Evolutionary conservation across 1,284 basidiomycete species (phyloP).

Genomic region (Trichosporon sp.): DNA sequence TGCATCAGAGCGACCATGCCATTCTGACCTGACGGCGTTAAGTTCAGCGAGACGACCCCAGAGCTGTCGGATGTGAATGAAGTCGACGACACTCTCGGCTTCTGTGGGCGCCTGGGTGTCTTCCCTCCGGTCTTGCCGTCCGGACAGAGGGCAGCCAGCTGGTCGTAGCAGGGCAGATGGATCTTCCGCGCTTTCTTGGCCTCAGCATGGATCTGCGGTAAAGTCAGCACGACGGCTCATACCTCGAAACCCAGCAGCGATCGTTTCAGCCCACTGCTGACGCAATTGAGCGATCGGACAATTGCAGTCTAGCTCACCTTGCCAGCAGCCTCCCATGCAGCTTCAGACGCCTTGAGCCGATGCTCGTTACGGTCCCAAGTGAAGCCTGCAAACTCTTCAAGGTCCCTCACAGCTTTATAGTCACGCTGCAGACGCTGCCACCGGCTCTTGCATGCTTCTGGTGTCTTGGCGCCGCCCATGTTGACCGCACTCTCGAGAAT

Average conservation of each 20-base stretch:
- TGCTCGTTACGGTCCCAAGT: conserved; percentile 27
- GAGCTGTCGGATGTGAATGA: conserved; percentile 20
- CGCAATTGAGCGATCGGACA: neutral
- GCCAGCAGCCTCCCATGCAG: conserved; percentile 33
- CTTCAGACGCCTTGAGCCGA: conserved; percentile 25
- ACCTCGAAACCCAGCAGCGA: no score
- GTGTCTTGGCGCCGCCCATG: conserved; percentile 40
- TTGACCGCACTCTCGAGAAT: conserved; percentile 24
- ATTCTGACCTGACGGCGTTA: conserved; percentile 6
- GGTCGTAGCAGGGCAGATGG: conserved; percentile 35
- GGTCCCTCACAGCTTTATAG: conserved; percentile 36
- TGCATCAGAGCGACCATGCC: conserved; percentile 3
- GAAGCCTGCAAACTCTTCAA: conserved; percentile 30
- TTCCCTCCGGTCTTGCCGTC: conserved; percentile 6
- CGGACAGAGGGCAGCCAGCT: conserved; percentile 29
- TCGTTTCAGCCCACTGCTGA: no score
- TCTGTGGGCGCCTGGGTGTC: conserved; percentile 5
- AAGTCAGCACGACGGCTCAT: conserved; percentile 1
- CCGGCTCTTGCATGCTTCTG: conserved; percentile 41
- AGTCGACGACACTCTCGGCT: conserved; percentile 13
- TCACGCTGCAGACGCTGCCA: conserved; percentile 44
- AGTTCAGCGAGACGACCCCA: conserved; percentile 15
- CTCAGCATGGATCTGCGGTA: conserved; percentile 16
- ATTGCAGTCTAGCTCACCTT: conserved; percentile 16
- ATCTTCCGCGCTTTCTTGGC: conserved; percentile 36